These are phyloP conservation scores for Paragyromitra xinjiangensis DNA, from an alignment of 495 filamentous ascomycete genomes.

Conservation along the genomic window DNA sequence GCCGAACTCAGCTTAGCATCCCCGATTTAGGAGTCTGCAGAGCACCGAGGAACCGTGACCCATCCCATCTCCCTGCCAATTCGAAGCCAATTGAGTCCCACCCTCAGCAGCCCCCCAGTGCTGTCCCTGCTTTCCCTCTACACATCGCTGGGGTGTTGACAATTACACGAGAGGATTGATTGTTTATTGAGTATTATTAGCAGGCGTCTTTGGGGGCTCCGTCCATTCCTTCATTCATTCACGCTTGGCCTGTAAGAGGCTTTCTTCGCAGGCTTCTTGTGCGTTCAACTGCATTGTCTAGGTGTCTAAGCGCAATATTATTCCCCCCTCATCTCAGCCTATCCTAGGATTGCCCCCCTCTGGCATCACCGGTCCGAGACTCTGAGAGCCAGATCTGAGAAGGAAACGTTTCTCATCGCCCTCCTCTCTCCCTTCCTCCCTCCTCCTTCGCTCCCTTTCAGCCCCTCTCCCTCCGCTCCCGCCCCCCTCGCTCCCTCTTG, in stretches of 20 bases:
- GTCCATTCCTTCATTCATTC: constrained; percentile 21
- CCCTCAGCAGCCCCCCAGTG: not conserved
- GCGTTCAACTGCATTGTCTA: constrained; percentile 28
- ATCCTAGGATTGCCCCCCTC: constrained; percentile 42
- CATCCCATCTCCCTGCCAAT: constrained; percentile 43
- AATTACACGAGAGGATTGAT: not conserved
- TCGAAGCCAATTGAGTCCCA: constrained; percentile 33
- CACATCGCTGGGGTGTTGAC: not conserved
- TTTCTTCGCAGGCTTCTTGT: constrained; percentile 40
- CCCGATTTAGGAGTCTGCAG: constrained; percentile 43
- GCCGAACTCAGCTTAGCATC: constrained; percentile 25
- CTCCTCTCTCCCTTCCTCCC: constrained; percentile 9
- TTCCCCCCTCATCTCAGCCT: constrained; percentile 27
- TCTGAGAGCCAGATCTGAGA: constrained; percentile 38
- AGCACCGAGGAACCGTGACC: constrained; percentile 25
- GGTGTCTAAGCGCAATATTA: constrained; percentile 42
- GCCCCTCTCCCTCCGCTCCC: constrained; percentile 21
- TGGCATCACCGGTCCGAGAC: constrained; percentile 38
- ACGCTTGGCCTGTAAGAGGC: constrained; percentile 24
- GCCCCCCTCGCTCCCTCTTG: constrained; percentile 19
- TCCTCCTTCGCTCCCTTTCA: constrained; percentile 38
- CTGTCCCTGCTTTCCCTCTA: no score
- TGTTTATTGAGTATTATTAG: constrained; percentile 20
- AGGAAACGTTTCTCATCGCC: constrained; percentile 42
- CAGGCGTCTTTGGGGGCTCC: constrained; percentile 12